Evolutionary conservation across 345 rosid species (phyloP).

Genomic region (Aquilaria sinensis): DNA sequence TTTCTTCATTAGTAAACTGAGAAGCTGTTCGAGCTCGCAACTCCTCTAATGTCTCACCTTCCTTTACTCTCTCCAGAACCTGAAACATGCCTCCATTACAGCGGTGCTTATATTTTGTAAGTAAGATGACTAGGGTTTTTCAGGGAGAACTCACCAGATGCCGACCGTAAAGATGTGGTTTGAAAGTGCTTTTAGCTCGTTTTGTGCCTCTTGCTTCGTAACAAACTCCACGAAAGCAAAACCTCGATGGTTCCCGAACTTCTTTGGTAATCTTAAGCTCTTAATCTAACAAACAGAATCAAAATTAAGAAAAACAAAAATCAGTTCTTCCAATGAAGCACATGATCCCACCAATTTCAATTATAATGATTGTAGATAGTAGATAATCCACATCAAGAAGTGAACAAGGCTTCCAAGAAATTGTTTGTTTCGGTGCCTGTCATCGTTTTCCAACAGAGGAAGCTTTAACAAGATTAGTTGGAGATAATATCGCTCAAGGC

Average conservation of each 20-base stretch:
- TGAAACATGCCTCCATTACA: conserved; percentile 14
- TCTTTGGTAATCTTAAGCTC: conserved; percentile 82
- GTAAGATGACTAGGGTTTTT: not conserved
- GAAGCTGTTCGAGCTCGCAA: conserved; percentile 69
- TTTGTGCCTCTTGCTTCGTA: conserved; percentile 90
- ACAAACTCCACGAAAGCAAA: conserved; percentile 81
- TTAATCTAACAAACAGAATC: conserved; percentile 47
- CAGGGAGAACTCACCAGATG: conserved; percentile 55
- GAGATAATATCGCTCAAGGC: no score
- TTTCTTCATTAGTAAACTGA: conserved; percentile 54
- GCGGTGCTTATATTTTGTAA: not conserved
- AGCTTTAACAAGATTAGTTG: no score
- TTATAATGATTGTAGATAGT: no score
- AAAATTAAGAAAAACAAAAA: not conserved
- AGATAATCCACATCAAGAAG: no score
- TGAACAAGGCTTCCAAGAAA: no score
- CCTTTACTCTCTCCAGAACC: conserved; percentile 86
- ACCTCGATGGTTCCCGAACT: conserved; percentile 69
- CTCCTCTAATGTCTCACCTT: conserved; percentile 85
- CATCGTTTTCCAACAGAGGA: no score
- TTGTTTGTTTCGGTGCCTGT: no score
- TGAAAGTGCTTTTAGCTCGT: conserved; percentile 59
- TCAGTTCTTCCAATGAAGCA: not conserved
- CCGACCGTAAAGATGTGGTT: conserved; percentile 83
- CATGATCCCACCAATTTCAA: not conserved